phyloP scores from a whole-genome alignment of 2,329 filamentous ascomycete genomes.

The Alternaria viburni region DNA sequence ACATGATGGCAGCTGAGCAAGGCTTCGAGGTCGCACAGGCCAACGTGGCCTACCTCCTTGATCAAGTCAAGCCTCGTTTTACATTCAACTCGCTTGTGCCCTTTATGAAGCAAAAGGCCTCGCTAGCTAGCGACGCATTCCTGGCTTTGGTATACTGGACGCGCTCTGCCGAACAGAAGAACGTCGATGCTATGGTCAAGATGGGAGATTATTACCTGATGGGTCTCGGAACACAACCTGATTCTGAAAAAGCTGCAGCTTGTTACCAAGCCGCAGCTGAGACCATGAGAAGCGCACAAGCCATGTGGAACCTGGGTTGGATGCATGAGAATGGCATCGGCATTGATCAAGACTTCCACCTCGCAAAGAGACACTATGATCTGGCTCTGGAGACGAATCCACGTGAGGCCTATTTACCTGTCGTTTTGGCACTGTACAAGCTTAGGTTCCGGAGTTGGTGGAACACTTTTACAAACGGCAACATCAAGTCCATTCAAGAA shows the following conservation, averaged over 20 bases:
- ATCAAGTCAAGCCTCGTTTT: constrained; percentile 62
- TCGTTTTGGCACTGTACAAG: constrained; percentile 86
- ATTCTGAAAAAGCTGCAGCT: constrained; percentile 84
- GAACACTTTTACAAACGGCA: constrained; percentile 91
- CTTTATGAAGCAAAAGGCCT: constrained; percentile 50
- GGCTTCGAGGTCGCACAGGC: constrained; percentile 89
- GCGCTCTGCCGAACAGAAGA: constrained; percentile 87
- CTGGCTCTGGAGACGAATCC: constrained; percentile 85
- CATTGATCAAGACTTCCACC: constrained; percentile 92
- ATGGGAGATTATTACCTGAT: constrained; percentile 97
- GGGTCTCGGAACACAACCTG: constrained; percentile 72
- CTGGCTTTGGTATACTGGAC: constrained; percentile 94
- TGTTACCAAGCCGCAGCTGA: constrained; percentile 95
- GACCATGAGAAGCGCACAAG: constrained; percentile 89
- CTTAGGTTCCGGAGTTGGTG: constrained; percentile 85
- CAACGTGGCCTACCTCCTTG: constrained; percentile 86
- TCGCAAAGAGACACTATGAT: constrained; percentile 96
- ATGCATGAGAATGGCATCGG: constrained; percentile 98
- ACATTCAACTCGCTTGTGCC: constrained; percentile 62
- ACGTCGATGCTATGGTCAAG: constrained; percentile 93
- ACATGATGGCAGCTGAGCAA: constrained; percentile 89
- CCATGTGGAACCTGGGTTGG: constrained; percentile 96
- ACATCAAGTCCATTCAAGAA: constrained; percentile 88
- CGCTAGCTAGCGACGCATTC: constrained; percentile 63
- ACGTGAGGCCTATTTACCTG: constrained; percentile 88